Base-by-base conservation (phyloP, 192 early-diverging fungal genomes). In the Dissophora ornata region DNA sequence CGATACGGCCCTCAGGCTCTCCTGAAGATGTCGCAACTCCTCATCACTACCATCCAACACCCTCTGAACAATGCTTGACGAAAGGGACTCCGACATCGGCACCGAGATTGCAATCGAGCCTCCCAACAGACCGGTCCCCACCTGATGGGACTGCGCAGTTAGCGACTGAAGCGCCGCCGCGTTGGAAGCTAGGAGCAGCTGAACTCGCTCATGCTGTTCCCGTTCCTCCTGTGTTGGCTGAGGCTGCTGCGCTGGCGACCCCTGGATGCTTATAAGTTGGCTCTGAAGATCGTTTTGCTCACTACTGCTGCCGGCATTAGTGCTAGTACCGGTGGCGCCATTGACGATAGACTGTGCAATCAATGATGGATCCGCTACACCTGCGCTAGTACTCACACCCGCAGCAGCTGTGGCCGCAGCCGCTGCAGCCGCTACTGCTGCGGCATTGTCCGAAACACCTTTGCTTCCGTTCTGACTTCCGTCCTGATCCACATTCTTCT, bases 21-120 rank as follows among this genome's bases (percentile, higher is more conserved):
- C 70, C 29, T 60, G 46, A 36, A 77, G 59, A 18, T 77, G 48
- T 16, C 67, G 46, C 28, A 77, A 19, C 1, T 53, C 58, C 21
- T 77, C 61, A 9, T 46, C 64, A 45, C 41, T 34, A 24, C 42
- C 58, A 29, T 57, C 64, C 32, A 77, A 46, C 19, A 77, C 73
- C 12, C 73, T 33, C 47, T 77, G 73, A 8, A 77, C 73, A 62
- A 77, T 67, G 45, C 73, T 77, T 30, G 73, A 62, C 9, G 73
- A 32, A 52, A 77, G 44, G 0, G 73, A 58, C 19, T 67, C 73
- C 0, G 73, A 54, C 57, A 77, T 67, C 1, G 73, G 73, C 0
- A 77, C 58, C 4, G 73, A 67, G 21, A 77, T 67, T 1, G 73
- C 73, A 33, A 67, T 56, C 0, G 64, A 25, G 2, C 51, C 64